These are phyloP conservation scores for Eucalyptus dawsonii DNA, from an alignment of 345 rosid species.

Conservation along the genomic window DNA sequence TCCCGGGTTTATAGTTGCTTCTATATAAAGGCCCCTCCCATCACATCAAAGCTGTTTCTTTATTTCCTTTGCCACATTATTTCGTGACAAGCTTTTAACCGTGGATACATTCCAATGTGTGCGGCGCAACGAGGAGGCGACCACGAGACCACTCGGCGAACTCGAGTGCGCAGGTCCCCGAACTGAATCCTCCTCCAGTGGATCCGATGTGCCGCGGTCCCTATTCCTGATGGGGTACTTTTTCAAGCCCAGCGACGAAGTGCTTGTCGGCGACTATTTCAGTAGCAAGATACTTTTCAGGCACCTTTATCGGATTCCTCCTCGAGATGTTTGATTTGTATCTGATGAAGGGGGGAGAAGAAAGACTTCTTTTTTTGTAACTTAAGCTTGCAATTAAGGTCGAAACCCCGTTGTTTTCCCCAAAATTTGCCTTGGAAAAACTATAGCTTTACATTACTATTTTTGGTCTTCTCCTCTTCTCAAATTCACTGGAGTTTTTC, in stretches of 20 bases:
- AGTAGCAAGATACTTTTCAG: neutral
- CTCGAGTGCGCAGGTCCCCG: neutral
- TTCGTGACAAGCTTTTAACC: neutral
- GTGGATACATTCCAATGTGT: neutral
- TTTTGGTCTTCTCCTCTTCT: neutral
- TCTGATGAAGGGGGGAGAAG: neutral
- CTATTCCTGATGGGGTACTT: neutral
- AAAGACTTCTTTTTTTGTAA: neutral
- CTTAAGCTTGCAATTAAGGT: neutral
- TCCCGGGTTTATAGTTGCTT: neutral
- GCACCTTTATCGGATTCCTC: neutral
- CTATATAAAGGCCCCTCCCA: neutral
- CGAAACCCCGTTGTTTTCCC: neutral
- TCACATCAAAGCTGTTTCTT: neutral
- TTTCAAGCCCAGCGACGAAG: neutral
- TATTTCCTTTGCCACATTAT: neutral
- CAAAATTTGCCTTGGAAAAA: neutral
- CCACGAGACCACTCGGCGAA: neutral
- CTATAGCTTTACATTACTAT: neutral
- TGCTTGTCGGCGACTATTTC: neutral
- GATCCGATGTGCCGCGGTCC: neutral
- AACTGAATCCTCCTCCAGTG: neutral
- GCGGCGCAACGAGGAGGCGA: neutral
- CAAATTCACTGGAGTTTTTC: neutral
- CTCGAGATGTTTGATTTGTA: neutral